Evolutionary conservation across 805 yeast genomes (phyloP), one percentile per base, ranked within the genome.

Genomic region (Diddensiella caesifluorescens): DNA sequence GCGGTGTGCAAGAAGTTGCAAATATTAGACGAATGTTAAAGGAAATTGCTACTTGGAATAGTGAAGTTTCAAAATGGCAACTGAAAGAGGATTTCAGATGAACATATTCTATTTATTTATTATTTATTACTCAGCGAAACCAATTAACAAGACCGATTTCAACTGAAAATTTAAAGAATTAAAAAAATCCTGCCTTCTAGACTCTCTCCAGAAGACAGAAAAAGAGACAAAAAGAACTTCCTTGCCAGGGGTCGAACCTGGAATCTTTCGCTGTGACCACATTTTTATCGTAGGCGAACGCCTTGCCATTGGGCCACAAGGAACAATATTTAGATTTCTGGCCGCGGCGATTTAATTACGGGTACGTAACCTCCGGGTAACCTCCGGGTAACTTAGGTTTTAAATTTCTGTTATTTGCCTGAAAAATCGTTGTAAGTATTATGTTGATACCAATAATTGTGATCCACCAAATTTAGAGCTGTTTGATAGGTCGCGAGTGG

Each of bases 11-110:
- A 36, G 81, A 79, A 18, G 74, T 83, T 22, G 66, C 79, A 4
- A 65, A 74, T 41, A 68, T 84, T 3, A 65, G 95, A 31, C 79
- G 86, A 0, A 71, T 88, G 73, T 60, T 88, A 39, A 73, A 75
- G 35, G 71, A 76, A 30, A 74, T 85, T 16, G 83, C 92, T 2
- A 61, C 54, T 1, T 88, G 95, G 88, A 76, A 80, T 48, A 61
- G 64, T n/a, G 52, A 43, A 1, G 62, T 60, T 29, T 72, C 73
- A 41, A 82, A 80, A 0, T 86, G 95, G 95, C 57, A 55, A 1
- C 62, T 86, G 25, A 77, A 79, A 49, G 69, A 68, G 1, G 87
- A 78, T 21, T 42, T 32, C 16, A 38, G 38, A 22, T 5, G 21
- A 10, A 22, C 21, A 15, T 9, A 6, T 7, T n/a, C 15, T 9